Evolutionary conservation across 106 monocot species (phyloP).

Genomic region (Dendrobium huoshanense): DNA sequence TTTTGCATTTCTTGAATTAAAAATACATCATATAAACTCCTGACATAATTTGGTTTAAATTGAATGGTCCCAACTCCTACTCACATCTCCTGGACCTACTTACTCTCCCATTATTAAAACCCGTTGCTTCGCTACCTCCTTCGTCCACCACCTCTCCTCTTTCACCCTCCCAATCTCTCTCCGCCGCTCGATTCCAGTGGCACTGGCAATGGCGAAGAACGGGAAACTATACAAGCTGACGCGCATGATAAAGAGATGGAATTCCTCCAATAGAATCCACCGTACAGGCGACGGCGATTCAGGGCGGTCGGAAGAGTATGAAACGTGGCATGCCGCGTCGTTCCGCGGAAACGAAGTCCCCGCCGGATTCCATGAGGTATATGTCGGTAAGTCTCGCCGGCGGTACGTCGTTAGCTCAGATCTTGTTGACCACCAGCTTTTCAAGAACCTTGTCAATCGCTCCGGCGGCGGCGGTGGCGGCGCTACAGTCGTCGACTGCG

Average conservation of each 20-base stretch:
- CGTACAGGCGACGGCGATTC: neutral
- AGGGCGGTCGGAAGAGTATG: neutral
- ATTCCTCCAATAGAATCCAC: constrained; percentile 28
- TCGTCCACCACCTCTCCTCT: too few species aligned
- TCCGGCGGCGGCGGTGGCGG: constrained; percentile 9
- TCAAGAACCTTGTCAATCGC: constrained; percentile 30
- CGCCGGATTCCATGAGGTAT: constrained; percentile 40
- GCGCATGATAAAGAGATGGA: constrained; percentile 67
- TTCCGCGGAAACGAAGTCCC: constrained; percentile 34
- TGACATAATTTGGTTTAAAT: too few species aligned
- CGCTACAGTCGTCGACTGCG: constrained; percentile 39
- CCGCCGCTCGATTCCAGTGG: too few species aligned
- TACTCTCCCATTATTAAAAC: too few species aligned
- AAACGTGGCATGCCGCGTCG: constrained; percentile 15
- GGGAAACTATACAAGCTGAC: constrained; percentile 60
- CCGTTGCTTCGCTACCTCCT: too few species aligned
- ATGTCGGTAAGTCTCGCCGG: constrained; percentile 59
- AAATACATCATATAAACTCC: too few species aligned
- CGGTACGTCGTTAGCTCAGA: constrained; percentile 39
- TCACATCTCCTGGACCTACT: too few species aligned
- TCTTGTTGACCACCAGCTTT: constrained; percentile 37
- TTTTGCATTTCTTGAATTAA: too few species aligned
- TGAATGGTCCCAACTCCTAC: too few species aligned
- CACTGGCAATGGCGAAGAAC: constrained; percentile 15
- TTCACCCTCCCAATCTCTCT: too few species aligned